Evolutionary conservation across 305 asterid genomes (phyloP).

Genomic region (Fraxinus sp.): DNA sequence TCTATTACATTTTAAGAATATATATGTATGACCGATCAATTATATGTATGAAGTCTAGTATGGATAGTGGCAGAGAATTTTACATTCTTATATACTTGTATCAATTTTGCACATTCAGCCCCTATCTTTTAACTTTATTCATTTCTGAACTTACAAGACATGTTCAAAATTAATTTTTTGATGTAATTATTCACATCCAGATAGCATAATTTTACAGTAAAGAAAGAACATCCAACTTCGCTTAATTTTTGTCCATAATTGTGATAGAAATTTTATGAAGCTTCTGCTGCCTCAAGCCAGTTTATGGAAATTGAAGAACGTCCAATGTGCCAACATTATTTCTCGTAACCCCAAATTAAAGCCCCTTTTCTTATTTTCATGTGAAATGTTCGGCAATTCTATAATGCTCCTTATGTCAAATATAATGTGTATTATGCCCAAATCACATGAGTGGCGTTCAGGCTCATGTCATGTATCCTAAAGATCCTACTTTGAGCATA

Average conservation of each 20-base stretch:
- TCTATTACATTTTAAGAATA: not conserved
- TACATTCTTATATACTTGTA: not conserved
- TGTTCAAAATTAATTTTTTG: not conserved
- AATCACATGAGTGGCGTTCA: not conserved
- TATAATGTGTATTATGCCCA: not conserved
- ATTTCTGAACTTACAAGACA: not conserved
- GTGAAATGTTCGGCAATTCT: not conserved
- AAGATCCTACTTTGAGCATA: not conserved
- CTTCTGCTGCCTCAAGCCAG: not conserved
- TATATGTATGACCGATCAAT: not conserved
- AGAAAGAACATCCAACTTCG: not conserved
- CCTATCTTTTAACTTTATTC: not conserved
- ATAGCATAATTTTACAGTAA: not conserved
- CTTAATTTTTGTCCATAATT: not conserved
- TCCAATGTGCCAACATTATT: not conserved
- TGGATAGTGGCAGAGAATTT: not conserved
- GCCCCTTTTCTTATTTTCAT: not conserved
- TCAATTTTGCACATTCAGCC: not conserved
- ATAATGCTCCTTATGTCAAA: not conserved
- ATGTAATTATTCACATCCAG: not conserved
- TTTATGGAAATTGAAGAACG: not conserved
- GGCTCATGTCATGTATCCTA: not conserved
- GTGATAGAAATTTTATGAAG: not conserved
- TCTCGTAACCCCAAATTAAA: not conserved
- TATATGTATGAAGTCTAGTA: not conserved